Percentiles rank a stretch among this genome's conserved stretches.
Evolutionary conservation across 768 basidiomycete genomes (phyloP).

Genomic region (Sporobolomyces roseus): DNA sequence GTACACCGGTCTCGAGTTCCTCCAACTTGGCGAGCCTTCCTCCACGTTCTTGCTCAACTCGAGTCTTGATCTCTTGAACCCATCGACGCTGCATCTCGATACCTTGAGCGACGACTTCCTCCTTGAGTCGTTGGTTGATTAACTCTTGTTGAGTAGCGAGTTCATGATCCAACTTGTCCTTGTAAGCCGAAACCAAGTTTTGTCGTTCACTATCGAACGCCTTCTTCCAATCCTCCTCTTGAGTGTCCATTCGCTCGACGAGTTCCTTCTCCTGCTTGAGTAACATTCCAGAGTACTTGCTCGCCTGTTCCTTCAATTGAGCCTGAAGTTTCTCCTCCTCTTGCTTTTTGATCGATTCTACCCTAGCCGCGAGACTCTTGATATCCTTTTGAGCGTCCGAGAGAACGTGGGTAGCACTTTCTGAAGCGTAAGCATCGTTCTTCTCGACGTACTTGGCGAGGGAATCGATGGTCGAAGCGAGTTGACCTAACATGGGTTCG

Average conservation of each 20-base stretch:
- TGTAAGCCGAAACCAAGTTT: slow-evolving; percentile 70
- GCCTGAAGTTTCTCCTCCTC: slow-evolving; percentile 66
- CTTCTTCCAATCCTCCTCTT: slow-evolving; percentile 79
- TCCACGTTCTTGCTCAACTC: slow-evolving; percentile 92
- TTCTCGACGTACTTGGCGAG: slow-evolving; percentile 77
- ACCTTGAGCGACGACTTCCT: slow-evolving; percentile 92
- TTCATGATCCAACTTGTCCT: slow-evolving; percentile 79
- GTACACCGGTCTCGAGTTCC: slow-evolving; percentile 81
- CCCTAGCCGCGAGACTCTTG: slow-evolving; percentile 66
- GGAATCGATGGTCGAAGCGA: slow-evolving; percentile 87
- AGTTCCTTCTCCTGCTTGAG: slow-evolving; percentile 79
- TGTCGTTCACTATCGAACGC: slow-evolving; percentile 73
- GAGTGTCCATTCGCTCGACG: slow-evolving; percentile 75
- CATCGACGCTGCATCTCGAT: slow-evolving; percentile 95
- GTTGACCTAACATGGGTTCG: slow-evolving; percentile 88
- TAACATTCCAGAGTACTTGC: slow-evolving; percentile 75
- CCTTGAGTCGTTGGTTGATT: slow-evolving; percentile 88
- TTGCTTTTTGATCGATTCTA: slow-evolving; percentile 73
- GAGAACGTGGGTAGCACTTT: slow-evolving; percentile 59
- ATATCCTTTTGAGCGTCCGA: slow-evolving; percentile 77
- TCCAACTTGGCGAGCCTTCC: slow-evolving; percentile 92
- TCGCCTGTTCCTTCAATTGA: slow-evolving; percentile 72
- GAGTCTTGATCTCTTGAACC: slow-evolving; percentile 92
- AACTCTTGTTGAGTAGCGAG: slow-evolving; percentile 81
- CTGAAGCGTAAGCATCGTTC: slow-evolving; percentile 55